Evolutionary conservation across 148 eudicot species (phyloP), one percentile per base, ranked within the genome.

Genomic region (Hydrangea macrophylla): DNA sequence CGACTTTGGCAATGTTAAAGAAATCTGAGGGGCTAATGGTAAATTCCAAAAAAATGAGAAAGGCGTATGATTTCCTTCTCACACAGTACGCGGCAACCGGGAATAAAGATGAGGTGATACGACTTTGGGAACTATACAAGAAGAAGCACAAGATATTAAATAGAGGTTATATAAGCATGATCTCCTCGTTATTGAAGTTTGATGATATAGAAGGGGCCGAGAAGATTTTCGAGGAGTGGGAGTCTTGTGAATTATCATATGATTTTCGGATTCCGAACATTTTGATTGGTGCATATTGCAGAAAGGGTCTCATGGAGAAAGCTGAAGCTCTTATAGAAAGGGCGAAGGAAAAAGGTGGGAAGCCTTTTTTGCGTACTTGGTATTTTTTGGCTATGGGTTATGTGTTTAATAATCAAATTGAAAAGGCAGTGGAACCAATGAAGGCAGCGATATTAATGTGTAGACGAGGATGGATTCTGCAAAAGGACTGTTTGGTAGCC

Each of bases 131-230:
- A 58, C 42, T 72, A 23, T 75, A 74, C 80, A 76, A 73, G 72
- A 28, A 30, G 51, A 33, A 53, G 25, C 30, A 55, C 26, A 78
- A 64, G 68, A 28, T 70, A 17, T 40, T 55, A 61, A 81, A 78
- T 70, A 71, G 22, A 32, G 66, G 79, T 69, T 84, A 84, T 55
- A 67, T 78, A 3, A 53, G 30, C 26, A 65, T 84, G 70, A 48
- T 84, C 60, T 27, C 60, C 55, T 73, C 85, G 5, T 45, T 84
- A 31, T 58, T 84, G 72, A 81, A 76, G 65, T 67, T 77, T 3
- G 75, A 78, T 32, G 83, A 81, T 59, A 12, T 73, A 7, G 85
- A 73, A 73, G 69, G 67, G 27, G 83, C 88, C 15, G 83, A 84
- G 65, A 50, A 73, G 64, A 61, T 81, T 42, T 69, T 78, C 3